phyloP scores from a whole-genome alignment of 495 filamentous ascomycete genomes.

The Penicillium coffeae region DNA sequence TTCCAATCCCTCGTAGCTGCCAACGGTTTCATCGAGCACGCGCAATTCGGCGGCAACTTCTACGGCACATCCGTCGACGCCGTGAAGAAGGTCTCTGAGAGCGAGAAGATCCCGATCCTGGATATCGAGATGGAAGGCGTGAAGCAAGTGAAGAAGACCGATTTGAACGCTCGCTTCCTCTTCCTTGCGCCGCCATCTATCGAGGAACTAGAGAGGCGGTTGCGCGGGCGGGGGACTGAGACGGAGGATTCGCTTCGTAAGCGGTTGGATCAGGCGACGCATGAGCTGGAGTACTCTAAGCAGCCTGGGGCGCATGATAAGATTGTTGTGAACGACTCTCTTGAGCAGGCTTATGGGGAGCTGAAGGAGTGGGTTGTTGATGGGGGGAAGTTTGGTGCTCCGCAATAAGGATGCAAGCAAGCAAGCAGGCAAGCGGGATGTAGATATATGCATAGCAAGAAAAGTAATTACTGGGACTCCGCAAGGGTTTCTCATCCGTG shows the following conservation, averaged over 20 bases:
- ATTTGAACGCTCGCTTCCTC: slow-evolving; percentile 66
- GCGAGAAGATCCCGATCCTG: slow-evolving; percentile 45
- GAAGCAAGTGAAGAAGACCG: slow-evolving; percentile 74
- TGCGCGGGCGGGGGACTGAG: slow-evolving; percentile 74
- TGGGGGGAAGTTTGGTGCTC: slow-evolving; percentile 37
- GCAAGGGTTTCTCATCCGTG: slow-evolving; percentile 26
- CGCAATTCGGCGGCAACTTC: slow-evolving; percentile 70
- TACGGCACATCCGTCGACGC: slow-evolving; percentile 77
- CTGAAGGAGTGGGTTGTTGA: slow-evolving; percentile 61
- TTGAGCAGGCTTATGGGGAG: slow-evolving; percentile 74
- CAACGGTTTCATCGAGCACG: slow-evolving; percentile 74
- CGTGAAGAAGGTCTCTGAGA: slow-evolving; percentile 61
- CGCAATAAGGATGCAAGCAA: too few relatives aligned
- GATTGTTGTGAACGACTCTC: slow-evolving; percentile 77
- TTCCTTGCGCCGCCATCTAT: slow-evolving; percentile 74
- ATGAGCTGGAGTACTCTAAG: slow-evolving; percentile 71
- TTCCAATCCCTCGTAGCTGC: slow-evolving; percentile 62
- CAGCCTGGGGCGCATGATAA: slow-evolving; percentile 65
- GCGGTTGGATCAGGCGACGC: slow-evolving; percentile 65
- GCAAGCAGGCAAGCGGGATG: not conserved
- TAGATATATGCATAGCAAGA: not conserved
- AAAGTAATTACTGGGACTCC: not conserved
- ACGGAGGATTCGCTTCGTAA: slow-evolving; percentile 65
- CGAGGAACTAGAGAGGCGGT: slow-evolving; percentile 63
- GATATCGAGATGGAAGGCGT: slow-evolving; percentile 79